Conservation (phyloP, 2,329 filamentous ascomycete species). For the Aspergillus sp. region DNA sequence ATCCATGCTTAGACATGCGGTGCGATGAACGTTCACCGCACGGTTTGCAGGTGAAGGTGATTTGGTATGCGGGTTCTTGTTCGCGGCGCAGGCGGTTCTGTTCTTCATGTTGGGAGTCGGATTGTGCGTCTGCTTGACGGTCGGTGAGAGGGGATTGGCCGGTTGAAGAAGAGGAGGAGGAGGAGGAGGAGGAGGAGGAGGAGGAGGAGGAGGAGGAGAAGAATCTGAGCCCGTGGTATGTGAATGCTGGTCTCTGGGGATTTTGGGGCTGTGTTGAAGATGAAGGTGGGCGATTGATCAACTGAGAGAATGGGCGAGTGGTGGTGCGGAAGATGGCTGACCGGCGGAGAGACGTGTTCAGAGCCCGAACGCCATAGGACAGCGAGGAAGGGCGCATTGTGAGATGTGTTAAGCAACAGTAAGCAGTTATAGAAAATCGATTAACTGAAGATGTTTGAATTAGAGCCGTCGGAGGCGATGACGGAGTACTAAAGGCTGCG, state of each 20-base stretch:
- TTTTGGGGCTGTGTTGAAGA: conserved; percentile 3
- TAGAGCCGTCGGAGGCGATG: conserved; percentile 3
- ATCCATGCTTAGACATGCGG: conserved; percentile 85
- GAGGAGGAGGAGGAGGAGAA: no score
- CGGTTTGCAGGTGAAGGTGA: conserved; percentile 88
- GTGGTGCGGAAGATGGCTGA: conserved; percentile 9
- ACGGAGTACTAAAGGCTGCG: conserved; percentile 13
- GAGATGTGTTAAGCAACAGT: not conserved
- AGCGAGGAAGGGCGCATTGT: conserved; percentile 16
- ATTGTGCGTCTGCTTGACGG: conserved; percentile 17
- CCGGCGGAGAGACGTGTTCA: conserved; percentile 10
- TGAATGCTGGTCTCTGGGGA: conserved; percentile 2
- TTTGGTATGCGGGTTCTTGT: conserved; percentile 65
- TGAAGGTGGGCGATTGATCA: conserved; percentile 9
- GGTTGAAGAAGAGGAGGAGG: conserved; percentile 2
- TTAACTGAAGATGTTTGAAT: not conserved
- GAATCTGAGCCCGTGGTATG: conserved; percentile 14
- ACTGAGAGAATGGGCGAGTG: conserved; percentile 16
- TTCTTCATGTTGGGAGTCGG: conserved; percentile 27
- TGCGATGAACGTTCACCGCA: conserved; percentile 77
- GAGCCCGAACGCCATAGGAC: conserved; percentile 17
- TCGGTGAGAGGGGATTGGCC: conserved; percentile 27
- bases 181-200: conserved; percentile 15
- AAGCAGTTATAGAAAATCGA: not conserved
- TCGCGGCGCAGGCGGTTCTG: conserved; percentile 31